A percentile compares a stretch with the other conserved stretches of the same genome.
These are phyloP conservation scores for Mycena haematopus DNA, from an alignment of 768 basidiomycete species.

Conservation along the genomic window DNA sequence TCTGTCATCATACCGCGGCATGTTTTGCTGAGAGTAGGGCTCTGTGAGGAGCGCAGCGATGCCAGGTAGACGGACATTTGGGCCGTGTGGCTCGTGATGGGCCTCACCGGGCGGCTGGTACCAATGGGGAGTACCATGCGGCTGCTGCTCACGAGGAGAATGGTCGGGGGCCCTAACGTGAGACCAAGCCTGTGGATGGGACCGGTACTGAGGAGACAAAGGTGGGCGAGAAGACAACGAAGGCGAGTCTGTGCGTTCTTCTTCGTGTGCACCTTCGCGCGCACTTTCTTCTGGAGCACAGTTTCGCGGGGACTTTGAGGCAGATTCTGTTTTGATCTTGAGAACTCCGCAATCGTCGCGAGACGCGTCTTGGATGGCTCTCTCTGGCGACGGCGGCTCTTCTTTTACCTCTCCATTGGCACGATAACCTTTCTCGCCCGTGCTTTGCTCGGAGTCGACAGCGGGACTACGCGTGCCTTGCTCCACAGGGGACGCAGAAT, in stretches of 20 bases:
- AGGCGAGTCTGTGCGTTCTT: constrained; percentile 2
- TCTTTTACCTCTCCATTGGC: constrained; percentile 2
- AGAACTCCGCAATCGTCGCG: neutral
- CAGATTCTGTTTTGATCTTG: constrained; percentile 9
- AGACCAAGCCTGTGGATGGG: constrained; percentile 12
- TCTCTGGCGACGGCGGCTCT: neutral
- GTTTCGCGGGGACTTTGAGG: neutral
- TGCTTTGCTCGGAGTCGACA: neutral
- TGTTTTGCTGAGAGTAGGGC: constrained; percentile 19
- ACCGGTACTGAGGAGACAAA: constrained; percentile 17
- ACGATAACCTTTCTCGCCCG: constrained; percentile 17
- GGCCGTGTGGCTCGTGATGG: constrained; percentile 1
- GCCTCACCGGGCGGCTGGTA: neutral
- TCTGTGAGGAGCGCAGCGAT: constrained; percentile 26
- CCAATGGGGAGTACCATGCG: constrained; percentile 2
- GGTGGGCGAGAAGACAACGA: constrained; percentile 11
- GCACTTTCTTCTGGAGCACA: constrained; percentile 1
- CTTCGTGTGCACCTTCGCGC: neutral
- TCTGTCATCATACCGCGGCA: constrained; percentile 18
- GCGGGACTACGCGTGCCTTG: constrained; percentile 10
- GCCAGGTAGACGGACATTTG: constrained; percentile 26
- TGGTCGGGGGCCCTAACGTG: neutral
- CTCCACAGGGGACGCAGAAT: neutral
- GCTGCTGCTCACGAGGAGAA: neutral
- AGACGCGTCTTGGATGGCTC: neutral